These are phyloP conservation scores for Neurospora sp. DNA, from an alignment of 2,329 filamentous ascomycete genomes.

Conservation along the genomic window DNA sequence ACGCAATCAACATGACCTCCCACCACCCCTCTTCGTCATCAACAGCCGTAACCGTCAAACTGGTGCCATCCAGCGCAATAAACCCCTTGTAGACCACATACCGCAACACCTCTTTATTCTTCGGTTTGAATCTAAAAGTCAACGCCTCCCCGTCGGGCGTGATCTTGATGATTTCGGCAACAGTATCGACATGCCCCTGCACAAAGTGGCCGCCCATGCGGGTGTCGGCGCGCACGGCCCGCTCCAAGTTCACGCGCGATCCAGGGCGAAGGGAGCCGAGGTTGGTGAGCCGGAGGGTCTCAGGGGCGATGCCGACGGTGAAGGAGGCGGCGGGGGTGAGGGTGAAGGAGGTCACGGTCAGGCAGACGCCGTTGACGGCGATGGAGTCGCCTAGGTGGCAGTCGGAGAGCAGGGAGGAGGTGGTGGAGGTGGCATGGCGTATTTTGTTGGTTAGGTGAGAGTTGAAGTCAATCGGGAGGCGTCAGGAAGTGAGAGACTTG, in stretches of 20 bases:
- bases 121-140: constrained; percentile 73
- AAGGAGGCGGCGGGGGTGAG: constrained; percentile 41
- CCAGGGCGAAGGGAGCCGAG: constrained; percentile 61
- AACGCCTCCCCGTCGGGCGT: constrained; percentile 81
- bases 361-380: constrained; percentile 86
- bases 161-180: constrained; percentile 62
- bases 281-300: constrained; percentile 92
- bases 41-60: constrained; percentile 82
- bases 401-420: constrained; percentile 76
- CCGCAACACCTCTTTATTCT: constrained; percentile 56
- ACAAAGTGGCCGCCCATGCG: constrained; percentile 98
- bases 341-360: constrained; percentile 64
- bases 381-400: constrained; percentile 88
- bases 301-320: constrained; percentile 88
- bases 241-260: constrained; percentile 81
- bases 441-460: background rate
- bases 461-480: background rate
- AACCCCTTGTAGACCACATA: constrained; percentile 97
- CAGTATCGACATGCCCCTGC: constrained; percentile 92
- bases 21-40: constrained; percentile 71
- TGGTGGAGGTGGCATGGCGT: constrained; percentile 46
- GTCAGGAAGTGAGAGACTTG: background rate
- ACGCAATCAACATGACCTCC: constrained; percentile 96
- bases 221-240: constrained; percentile 80
- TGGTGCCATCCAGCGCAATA: constrained; percentile 87